phyloP scores from a whole-genome alignment of 2,329 filamentous ascomycete species.

The Coniella lustricola region DNA sequence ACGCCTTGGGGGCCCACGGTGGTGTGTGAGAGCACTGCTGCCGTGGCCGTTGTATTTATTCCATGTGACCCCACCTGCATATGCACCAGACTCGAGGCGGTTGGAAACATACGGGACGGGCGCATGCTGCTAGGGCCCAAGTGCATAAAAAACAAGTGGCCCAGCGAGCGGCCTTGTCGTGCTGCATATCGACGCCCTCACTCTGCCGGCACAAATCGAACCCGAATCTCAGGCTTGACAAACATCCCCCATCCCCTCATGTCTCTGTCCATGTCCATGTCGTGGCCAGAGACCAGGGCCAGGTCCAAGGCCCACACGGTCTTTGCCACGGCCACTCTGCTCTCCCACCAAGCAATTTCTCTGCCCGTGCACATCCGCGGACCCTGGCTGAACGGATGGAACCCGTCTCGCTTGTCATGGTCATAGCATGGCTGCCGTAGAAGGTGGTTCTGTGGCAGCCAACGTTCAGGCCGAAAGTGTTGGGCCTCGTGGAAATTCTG shows the following conservation, averaged over 20 bases:
- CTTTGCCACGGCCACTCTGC: slow-evolving; percentile 18
- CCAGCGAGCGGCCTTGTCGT: no score
- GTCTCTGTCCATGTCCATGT: background rate
- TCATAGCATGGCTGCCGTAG: background rate
- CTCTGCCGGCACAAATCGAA: background rate
- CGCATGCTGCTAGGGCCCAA: no score
- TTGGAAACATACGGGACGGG: no score
- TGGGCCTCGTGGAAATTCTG: background rate
- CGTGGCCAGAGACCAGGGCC: background rate
- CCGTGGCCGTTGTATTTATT: no score
- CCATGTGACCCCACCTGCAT: no score
- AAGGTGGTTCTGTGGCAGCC: background rate
- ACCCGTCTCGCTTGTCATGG: background rate
- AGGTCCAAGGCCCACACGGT: slow-evolving; percentile 20
- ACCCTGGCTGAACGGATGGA: slow-evolving; percentile 18
- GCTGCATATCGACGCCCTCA: background rate
- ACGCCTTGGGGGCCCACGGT: no score
- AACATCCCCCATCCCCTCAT: slow-evolving; percentile 1
- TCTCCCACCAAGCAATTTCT: slow-evolving; percentile 18
- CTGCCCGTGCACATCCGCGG: slow-evolving; percentile 17
- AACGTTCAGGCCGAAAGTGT: background rate
- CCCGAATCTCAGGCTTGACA: background rate
- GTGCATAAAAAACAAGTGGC: no score
- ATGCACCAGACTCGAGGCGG: no score
- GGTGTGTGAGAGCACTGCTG: no score